phyloP scores from a whole-genome alignment of 2,329 filamentous ascomycete species.

The Fusarium sp. region DNA sequence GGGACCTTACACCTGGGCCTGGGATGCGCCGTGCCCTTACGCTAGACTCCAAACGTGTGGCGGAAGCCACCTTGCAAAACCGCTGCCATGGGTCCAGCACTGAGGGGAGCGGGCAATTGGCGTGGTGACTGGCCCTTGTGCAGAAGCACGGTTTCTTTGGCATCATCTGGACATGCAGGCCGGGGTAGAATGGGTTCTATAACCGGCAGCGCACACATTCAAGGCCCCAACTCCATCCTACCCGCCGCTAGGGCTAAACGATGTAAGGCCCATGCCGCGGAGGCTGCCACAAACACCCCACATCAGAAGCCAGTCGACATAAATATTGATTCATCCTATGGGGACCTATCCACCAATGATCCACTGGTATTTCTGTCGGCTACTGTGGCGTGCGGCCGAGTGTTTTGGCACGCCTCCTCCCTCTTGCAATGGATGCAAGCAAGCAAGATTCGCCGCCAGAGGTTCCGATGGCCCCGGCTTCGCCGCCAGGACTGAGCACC shows the following conservation, averaged over 20 bases:
- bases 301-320: conserved; percentile 1
- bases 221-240: conserved; percentile 24
- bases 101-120: conserved; percentile 16
- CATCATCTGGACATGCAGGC: conserved; percentile 33
- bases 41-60: conserved; percentile 37
- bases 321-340: conserved; percentile 9
- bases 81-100: conserved; percentile 44
- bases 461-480: conserved; percentile 38
- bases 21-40: conserved; percentile 31
- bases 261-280: conserved; percentile 19
- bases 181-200: conserved; percentile 30
- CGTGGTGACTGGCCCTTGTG: conserved; percentile 29
- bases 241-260: conserved; percentile 25
- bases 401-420: conserved; percentile 2
- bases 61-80: conserved; percentile 40
- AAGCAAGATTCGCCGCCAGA: conserved; percentile 43
- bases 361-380: conserved; percentile 5
- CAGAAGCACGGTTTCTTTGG: conserved; percentile 37
- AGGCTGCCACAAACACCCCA: background rate
- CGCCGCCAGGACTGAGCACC: conserved; percentile 38
- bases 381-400: conserved; percentile 12
- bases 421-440: conserved; percentile 14
- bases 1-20: conserved; percentile 29
- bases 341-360: background rate
- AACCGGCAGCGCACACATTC: conserved; percentile 28